Conservation (phyloP, 176 grass and related monocot genomes). For the Ananas comosus region DNA sequence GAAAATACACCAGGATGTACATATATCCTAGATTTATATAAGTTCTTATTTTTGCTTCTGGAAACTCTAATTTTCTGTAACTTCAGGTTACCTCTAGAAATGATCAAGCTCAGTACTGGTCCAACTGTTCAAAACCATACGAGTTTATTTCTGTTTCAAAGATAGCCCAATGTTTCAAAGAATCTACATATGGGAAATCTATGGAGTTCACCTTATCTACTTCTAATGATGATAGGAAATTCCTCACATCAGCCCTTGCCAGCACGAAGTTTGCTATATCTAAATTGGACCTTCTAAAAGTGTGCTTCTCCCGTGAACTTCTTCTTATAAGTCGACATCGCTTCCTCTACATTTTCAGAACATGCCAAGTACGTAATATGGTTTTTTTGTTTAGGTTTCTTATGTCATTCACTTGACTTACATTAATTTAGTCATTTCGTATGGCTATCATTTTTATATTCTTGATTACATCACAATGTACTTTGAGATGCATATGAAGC, state of each 20-base stretch:
- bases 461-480: too few relatives aligned
- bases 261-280: constrained; percentile 59
- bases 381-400: neutral
- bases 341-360: constrained; percentile 66
- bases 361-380: constrained; percentile 42
- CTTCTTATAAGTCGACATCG: constrained; percentile 50
- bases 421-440: neutral
- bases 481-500: too few relatives aligned
- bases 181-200: constrained; percentile 42
- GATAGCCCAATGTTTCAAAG: constrained; percentile 45
- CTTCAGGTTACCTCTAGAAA: constrained; percentile 61
- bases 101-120: constrained; percentile 75
- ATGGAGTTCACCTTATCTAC: constrained; percentile 12
- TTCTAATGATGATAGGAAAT: constrained; percentile 15
- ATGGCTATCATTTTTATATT: too few relatives aligned
- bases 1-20: neutral
- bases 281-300: constrained; percentile 42
- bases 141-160: constrained; percentile 34
- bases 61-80: neutral
- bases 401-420: neutral
- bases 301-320: constrained; percentile 55
- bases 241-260: constrained; percentile 28
- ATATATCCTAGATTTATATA: neutral
- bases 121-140: constrained; percentile 36
- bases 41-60: neutral